phyloP scores from a whole-genome alignment of 2,329 filamentous ascomycete species.

The Bipolaris bicolor region DNA sequence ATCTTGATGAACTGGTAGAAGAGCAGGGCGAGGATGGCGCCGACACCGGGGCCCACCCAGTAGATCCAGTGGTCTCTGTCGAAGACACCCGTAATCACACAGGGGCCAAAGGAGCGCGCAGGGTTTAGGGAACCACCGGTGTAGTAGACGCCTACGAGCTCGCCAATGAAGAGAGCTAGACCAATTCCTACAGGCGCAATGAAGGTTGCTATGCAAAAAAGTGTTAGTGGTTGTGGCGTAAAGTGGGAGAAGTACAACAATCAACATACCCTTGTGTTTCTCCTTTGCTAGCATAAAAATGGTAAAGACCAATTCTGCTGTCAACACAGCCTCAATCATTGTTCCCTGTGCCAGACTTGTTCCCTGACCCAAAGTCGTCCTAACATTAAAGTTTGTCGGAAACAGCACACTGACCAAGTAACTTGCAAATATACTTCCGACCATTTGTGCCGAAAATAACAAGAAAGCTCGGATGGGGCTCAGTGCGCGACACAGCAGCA shows the following conservation, averaged over 20 bases:
- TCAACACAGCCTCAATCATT: conserved; percentile 51
- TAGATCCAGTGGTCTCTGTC: conserved; percentile 57
- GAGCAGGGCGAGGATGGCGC: conserved; percentile 54
- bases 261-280: conserved; percentile 63
- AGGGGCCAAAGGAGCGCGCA: conserved; percentile 55
- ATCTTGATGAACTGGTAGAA: conserved; percentile 59
- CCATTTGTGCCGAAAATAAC: conserved; percentile 54
- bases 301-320: conserved; percentile 47
- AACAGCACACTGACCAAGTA: conserved; percentile 55
- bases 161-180: conserved; percentile 69
- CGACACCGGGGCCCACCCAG: conserved; percentile 55
- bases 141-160: conserved; percentile 58
- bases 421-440: conserved; percentile 53
- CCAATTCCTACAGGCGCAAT: conserved; percentile 76
- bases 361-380: conserved; percentile 51
- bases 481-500: conserved; percentile 49
- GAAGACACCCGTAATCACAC: conserved; percentile 51
- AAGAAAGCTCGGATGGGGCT: conserved; percentile 51
- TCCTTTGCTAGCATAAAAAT: conserved; percentile 69
- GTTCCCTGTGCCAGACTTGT: conserved; percentile 54
- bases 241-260: not conserved
- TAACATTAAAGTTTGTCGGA: conserved; percentile 54
- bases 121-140: conserved; percentile 56
- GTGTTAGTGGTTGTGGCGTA: not conserved
- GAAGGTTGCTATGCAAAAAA: conserved; percentile 60